Percentiles rank a stretch among this genome's conserved stretches.
These are phyloP conservation scores for Homolaphlyctis polyrhiza DNA, from an alignment of 371 early-diverging fungal genomes.

Conservation along the genomic window DNA sequence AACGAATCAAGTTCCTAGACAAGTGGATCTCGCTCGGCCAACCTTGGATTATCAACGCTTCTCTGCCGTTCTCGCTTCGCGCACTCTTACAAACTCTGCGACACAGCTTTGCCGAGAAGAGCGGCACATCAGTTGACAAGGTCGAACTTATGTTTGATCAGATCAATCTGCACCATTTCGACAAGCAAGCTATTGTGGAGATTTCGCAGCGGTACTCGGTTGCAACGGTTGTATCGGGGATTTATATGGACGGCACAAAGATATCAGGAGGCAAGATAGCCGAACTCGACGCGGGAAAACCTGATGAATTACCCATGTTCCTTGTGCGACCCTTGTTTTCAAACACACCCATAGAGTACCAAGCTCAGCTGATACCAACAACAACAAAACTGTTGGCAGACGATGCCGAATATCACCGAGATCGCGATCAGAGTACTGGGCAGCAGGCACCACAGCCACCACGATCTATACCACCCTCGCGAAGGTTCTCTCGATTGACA, in stretches of 20 bases:
- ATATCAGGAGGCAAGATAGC: not conserved
- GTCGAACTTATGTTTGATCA: constrained; percentile 3
- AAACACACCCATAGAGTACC: not conserved
- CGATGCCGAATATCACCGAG: not conserved
- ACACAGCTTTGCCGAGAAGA: not conserved
- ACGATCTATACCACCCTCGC: not conserved
- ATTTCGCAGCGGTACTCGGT: not conserved
- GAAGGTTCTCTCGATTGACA: not conserved
- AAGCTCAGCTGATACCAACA: not conserved
- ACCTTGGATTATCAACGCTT: not conserved
- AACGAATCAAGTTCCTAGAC: not conserved
- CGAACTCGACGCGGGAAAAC: not conserved
- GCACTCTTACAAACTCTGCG: not conserved
- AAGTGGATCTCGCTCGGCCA: constrained; percentile 3
- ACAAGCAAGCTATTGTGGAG: not conserved
- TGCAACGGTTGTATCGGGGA: not conserved
- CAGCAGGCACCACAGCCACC: not conserved
- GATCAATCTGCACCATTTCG: not conserved
- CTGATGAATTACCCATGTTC: not conserved
- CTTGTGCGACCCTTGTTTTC: not conserved
- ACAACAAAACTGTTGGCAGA: not conserved
- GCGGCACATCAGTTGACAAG: not conserved
- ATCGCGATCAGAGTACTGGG: no score
- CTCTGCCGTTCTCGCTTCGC: not conserved
- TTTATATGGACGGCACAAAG: not conserved